Percentiles rank a stretch among this genome's conserved stretches.
Conservation (phyloP, 495 filamentous ascomycete species). For the Thermothielavioides terrestris region DNA sequence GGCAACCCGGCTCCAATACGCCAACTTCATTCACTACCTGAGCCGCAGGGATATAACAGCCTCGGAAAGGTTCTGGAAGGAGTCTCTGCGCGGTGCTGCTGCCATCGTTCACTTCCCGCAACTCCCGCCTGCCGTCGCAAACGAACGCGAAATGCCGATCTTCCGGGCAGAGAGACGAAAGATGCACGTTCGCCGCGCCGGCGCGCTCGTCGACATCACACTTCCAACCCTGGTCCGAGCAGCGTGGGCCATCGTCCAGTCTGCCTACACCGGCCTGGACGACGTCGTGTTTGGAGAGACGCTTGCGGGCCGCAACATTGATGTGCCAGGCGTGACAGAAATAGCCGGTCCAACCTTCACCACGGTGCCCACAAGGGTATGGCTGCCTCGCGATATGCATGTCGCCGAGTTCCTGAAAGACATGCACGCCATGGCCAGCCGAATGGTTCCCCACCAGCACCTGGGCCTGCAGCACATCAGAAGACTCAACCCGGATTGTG, state of each 20-base stretch:
- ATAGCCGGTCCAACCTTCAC: conserved; percentile 49
- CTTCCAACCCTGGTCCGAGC: conserved; percentile 32
- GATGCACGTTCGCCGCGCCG: conserved; percentile 6
- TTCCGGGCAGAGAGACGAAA: conserved; percentile 8
- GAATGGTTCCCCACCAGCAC: conserved; percentile 39
- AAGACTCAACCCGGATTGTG: conserved; percentile 20
- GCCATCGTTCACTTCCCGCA: conserved; percentile 16
- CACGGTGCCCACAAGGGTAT: conserved; percentile 46
- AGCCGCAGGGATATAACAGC: conserved; percentile 5
- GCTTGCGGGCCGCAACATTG: conserved; percentile 37
- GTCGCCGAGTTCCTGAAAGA: conserved; percentile 12
- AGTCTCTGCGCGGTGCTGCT: conserved; percentile 1
- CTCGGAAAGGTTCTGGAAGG: conserved; percentile 25
- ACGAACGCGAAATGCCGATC: background rate
- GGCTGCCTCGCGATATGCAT: conserved; percentile 1
- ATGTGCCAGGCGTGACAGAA: conserved; percentile 38
- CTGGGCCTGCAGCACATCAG: conserved; percentile 38
- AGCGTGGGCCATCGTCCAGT: conserved; percentile 36
- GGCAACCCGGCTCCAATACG: conserved; percentile 15
- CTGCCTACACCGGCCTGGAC: conserved; percentile 28
- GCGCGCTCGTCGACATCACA: conserved; percentile 9
- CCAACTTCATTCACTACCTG: conserved; percentile 27
- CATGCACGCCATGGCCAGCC: conserved; percentile 28
- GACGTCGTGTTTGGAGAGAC: conserved; percentile 39
- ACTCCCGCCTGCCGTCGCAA: conserved; percentile 2